Evolutionary conservation across 2,329 filamentous ascomycete genomes (phyloP).

Genomic region (Fusarium bulbicola): DNA sequence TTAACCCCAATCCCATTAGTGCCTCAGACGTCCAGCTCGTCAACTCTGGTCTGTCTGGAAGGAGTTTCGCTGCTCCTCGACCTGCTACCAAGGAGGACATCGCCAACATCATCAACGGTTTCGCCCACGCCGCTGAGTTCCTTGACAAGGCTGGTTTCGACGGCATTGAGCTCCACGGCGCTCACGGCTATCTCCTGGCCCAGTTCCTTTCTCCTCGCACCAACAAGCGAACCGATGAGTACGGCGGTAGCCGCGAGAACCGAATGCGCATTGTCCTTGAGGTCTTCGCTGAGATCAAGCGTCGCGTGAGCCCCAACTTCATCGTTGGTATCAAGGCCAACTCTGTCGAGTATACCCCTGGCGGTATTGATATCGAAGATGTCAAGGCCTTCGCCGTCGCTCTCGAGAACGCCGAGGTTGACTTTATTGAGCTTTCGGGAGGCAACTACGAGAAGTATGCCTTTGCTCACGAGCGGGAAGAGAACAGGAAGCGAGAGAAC

Average conservation of each 20-base stretch:
- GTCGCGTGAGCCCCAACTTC: conserved; percentile 50
- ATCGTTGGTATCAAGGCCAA: conserved; percentile 66
- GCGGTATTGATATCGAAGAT: conserved; percentile 61
- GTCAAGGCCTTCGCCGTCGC: conserved; percentile 55
- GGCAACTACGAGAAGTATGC: conserved; percentile 65
- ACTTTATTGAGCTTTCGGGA: conserved; percentile 67
- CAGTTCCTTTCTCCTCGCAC: conserved; percentile 57
- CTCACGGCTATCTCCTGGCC: conserved; percentile 56
- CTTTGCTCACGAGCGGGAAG: conserved; percentile 60
- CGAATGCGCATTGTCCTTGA: conserved; percentile 55
- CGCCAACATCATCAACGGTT: conserved; percentile 17
- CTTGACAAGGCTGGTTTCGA: conserved; percentile 40
- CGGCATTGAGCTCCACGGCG: conserved; percentile 26
- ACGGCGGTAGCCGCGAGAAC: conserved; percentile 57
- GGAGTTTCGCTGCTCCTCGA: conserved; percentile 45
- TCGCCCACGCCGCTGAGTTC: conserved; percentile 54
- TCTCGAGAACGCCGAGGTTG: conserved; percentile 58
- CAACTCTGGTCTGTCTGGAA: conserved; percentile 63
- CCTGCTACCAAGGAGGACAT: conserved; percentile 29
- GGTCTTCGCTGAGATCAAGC: conserved; percentile 54
- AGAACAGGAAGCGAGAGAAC: conserved; percentile 61
- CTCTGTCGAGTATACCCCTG: conserved; percentile 60
- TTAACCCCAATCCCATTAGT: conserved; percentile 47
- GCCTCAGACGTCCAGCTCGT: conserved; percentile 63
- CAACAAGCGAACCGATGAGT: conserved; percentile 61